These are phyloP conservation scores for Suillus ampliporus DNA, from an alignment of 768 basidiomycete genomes.

Conservation along the genomic window DNA sequence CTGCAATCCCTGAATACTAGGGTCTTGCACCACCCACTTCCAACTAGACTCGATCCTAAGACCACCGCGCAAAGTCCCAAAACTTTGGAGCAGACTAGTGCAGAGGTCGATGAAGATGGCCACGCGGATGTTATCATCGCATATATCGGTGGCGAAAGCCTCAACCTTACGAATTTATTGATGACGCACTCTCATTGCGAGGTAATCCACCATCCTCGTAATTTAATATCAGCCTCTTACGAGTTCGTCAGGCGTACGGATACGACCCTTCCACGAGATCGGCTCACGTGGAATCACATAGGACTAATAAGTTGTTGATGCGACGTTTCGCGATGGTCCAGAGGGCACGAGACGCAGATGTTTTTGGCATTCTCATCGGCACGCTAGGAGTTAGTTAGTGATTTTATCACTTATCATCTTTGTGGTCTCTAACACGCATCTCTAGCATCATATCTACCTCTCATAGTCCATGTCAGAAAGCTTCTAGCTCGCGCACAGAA, in stretches of 20 bases:
- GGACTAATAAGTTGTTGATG: conserved; percentile 86
- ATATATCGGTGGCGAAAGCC: conserved; percentile 81
- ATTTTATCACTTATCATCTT: background rate
- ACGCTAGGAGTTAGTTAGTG: conserved; percentile 85
- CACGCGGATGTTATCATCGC: conserved; percentile 37
- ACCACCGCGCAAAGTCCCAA: background rate
- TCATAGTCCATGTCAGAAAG: conserved; percentile 81
- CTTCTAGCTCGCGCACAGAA: conserved; percentile 71
- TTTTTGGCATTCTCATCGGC: conserved; percentile 94
- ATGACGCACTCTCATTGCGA: conserved; percentile 76
- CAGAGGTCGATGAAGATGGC: conserved; percentile 4
- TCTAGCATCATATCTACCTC: conserved; percentile 81
- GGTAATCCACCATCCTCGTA: conserved; percentile 43
- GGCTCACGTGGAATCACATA: conserved; percentile 61
- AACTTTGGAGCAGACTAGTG: background rate
- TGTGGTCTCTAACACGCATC: background rate
- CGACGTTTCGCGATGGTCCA: conserved; percentile 87
- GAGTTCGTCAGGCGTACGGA: conserved; percentile 64
- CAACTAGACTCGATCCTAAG: conserved; percentile 29
- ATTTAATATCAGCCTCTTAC: background rate
- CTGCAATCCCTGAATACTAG: conserved; percentile 16
- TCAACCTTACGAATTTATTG: conserved; percentile 82
- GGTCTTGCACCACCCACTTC: conserved; percentile 45
- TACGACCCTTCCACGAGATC: conserved; percentile 66
- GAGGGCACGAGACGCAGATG: conserved; percentile 88